Percentiles rank a stretch among this genome's conserved stretches.
These are phyloP conservation scores for Daldinia decipiens DNA, from an alignment of 495 filamentous ascomycete species.

Conservation along the genomic window DNA sequence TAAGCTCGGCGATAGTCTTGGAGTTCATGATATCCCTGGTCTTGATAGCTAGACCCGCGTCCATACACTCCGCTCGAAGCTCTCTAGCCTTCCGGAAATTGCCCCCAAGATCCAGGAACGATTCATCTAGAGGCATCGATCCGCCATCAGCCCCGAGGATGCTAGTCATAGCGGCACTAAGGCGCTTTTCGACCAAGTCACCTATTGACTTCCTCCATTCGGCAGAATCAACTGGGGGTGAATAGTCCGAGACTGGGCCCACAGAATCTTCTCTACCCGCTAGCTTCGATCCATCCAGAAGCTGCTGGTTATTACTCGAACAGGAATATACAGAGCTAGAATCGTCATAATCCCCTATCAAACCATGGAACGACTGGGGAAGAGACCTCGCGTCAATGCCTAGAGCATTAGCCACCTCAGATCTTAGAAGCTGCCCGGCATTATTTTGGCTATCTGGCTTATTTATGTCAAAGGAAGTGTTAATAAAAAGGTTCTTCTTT, in stretches of 20 bases:
- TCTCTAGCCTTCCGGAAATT: constrained; percentile 49
- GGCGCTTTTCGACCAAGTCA: constrained; percentile 46
- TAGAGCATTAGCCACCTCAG: constrained; percentile 42
- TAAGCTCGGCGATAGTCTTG: constrained; percentile 54
- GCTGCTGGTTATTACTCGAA: constrained; percentile 12
- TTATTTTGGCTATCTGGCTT: constrained; percentile 1
- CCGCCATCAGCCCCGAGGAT: constrained; percentile 46
- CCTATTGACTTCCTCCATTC: constrained; percentile 30
- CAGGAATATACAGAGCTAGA: constrained; percentile 25
- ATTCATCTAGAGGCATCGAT: constrained; percentile 46
- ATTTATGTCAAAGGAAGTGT: constrained; percentile 17
- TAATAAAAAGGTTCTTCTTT: constrained; percentile 17
- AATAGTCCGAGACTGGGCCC: constrained; percentile 31
- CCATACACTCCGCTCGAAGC: constrained; percentile 50
- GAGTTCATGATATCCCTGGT: constrained; percentile 56
- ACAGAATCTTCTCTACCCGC: constrained; percentile 3
- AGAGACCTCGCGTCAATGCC: constrained; percentile 42
- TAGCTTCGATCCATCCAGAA: background rate
- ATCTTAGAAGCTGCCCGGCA: constrained; percentile 27
- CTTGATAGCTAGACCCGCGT: constrained; percentile 50
- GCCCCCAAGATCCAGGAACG: constrained; percentile 56
- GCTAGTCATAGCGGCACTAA: constrained; percentile 48
- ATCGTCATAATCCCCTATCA: constrained; percentile 8
- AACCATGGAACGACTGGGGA: constrained; percentile 32
- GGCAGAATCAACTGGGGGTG: constrained; percentile 12